Conservation (phyloP, 2,329 filamentous ascomycete species). For the Sporothrix globosa region DNA sequence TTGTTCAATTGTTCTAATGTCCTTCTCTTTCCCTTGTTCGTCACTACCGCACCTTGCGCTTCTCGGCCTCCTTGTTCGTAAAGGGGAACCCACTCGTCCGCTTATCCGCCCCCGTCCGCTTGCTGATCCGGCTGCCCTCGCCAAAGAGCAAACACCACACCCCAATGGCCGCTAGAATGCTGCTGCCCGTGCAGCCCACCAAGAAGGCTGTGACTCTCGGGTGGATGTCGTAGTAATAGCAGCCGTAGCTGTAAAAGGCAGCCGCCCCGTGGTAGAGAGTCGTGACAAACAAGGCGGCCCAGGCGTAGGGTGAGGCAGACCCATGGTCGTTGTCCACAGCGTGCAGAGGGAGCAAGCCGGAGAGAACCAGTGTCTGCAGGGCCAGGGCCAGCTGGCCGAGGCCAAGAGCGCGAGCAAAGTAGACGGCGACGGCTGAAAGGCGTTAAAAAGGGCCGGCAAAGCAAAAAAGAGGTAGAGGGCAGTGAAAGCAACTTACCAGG, state of each 20-base stretch:
- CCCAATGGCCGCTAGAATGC: conserved; percentile 62
- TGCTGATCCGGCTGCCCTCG: conserved; percentile 44
- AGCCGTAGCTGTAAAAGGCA: conserved; percentile 69
- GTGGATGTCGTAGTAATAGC: conserved; percentile 62
- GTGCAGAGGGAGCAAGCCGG: conserved; percentile 67
- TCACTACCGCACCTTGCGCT: conserved; percentile 38
- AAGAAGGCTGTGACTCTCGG: conserved; percentile 64
- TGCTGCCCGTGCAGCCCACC: conserved; percentile 58
- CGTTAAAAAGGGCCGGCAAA: background rate
- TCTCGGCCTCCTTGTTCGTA: conserved; percentile 43
- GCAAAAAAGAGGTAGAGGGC: too few relatives aligned
- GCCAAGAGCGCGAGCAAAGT: conserved; percentile 73
- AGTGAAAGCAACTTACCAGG: background rate
- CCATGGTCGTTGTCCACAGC: conserved; percentile 48
- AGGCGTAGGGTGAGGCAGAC: conserved; percentile 63
- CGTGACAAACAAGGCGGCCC: conserved; percentile 68
- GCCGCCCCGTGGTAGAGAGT: conserved; percentile 65
- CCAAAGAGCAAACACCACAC: conserved; percentile 61
- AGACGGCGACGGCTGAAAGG: conserved; percentile 63
- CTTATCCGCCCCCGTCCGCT: conserved; percentile 49
- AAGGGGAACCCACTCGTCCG: conserved; percentile 49
- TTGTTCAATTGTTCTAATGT: background rate
- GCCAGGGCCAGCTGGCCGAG: conserved; percentile 68
- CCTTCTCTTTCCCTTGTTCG: background rate
- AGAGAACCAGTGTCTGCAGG: conserved; percentile 66